Conservation (phyloP, 257 asterid genomes). For the Verbena officinalis region DNA sequence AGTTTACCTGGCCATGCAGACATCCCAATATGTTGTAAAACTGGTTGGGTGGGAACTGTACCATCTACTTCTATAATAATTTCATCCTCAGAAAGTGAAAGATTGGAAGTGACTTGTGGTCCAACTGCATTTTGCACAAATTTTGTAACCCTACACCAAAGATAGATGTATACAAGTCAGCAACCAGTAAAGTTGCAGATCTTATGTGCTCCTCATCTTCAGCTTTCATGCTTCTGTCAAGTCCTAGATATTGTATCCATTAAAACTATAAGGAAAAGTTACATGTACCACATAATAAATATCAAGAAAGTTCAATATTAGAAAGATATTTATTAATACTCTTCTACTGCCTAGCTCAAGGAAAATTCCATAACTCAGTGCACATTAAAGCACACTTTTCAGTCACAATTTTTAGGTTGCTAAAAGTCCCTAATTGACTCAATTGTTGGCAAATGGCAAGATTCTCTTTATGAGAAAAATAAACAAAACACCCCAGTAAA, state of each 20-base stretch:
- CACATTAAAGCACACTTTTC: conserved; percentile 1
- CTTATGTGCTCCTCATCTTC: conserved; percentile 7
- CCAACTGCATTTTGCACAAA: conserved; percentile 62
- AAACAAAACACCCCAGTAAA: neutral
- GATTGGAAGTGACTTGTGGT: conserved; percentile 61
- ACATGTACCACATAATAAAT: conserved; percentile 2
- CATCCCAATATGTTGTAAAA: conserved; percentile 86
- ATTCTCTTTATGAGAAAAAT: conserved; percentile 11
- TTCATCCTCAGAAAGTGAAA: conserved; percentile 83
- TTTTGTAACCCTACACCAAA: conserved; percentile 68
- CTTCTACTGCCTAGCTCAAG: conserved; percentile 23
- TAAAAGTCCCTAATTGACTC: conserved; percentile 21
- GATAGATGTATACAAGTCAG: conserved; percentile 19
- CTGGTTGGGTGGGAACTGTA: conserved; percentile 83
- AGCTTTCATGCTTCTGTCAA: conserved; percentile 19
- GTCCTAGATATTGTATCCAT: conserved; percentile 24
- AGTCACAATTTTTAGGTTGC: neutral
- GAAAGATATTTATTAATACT: conserved; percentile 6
- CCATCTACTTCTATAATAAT: conserved; percentile 77
- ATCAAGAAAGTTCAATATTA: conserved; percentile 20
- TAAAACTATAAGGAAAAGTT: conserved; percentile 17
- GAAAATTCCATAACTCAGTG: conserved; percentile 19
- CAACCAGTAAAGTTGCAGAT: conserved; percentile 15
- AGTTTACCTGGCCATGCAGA: conserved; percentile 94
- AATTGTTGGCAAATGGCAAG: conserved; percentile 14